A percentile compares a stretch with the other conserved stretches of the same genome.
Conservation (phyloP, 805 yeast genomes). For the Hermanozyma aechmeae region DNA sequence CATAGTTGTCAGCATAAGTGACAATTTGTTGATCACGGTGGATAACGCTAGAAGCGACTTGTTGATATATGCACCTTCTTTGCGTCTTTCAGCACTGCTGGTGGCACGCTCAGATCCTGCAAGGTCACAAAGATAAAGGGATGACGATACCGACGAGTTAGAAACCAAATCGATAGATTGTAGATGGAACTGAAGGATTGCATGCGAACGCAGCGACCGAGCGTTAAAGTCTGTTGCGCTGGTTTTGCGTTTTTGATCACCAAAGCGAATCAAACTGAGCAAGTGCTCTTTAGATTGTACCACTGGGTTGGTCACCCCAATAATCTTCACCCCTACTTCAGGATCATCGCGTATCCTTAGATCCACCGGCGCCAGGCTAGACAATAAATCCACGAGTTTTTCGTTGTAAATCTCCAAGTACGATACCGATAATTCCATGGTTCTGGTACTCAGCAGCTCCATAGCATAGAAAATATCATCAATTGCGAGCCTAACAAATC, state of each 20-base stretch:
- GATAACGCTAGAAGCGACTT: constrained; percentile 85
- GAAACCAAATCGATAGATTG: constrained; percentile 31
- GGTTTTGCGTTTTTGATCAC: constrained; percentile 69
- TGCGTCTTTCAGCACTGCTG: constrained; percentile 65
- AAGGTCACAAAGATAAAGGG: constrained; percentile 81
- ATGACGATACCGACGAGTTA: constrained; percentile 38
- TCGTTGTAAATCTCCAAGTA: constrained; percentile 87
- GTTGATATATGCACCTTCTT: constrained; percentile 90
- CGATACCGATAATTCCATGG: constrained; percentile 47
- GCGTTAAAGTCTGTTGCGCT: constrained; percentile 86
- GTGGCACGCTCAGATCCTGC: constrained; percentile 92
- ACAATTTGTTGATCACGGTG: constrained; percentile 79
- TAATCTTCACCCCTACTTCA: constrained; percentile 59
- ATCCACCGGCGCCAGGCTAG: constrained; percentile 28
- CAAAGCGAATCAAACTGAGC: constrained; percentile 47
- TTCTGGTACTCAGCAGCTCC: constrained; percentile 18
- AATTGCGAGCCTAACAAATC: constrained; percentile 64
- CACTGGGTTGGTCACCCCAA: constrained; percentile 59
- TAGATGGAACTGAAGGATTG: constrained; percentile 66
- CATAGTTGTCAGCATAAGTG: constrained; percentile 24
- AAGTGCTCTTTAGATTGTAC: constrained; percentile 55
- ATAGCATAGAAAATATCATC: constrained; percentile 46
- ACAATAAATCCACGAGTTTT: constrained; percentile 53
- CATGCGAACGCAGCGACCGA: constrained; percentile 86
- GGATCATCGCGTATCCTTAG: constrained; percentile 74